A percentile compares a stretch with the other conserved stretches of the same genome.
Conservation (phyloP, 2,329 filamentous ascomycete genomes). For the Curvularia verruculosa region DNA sequence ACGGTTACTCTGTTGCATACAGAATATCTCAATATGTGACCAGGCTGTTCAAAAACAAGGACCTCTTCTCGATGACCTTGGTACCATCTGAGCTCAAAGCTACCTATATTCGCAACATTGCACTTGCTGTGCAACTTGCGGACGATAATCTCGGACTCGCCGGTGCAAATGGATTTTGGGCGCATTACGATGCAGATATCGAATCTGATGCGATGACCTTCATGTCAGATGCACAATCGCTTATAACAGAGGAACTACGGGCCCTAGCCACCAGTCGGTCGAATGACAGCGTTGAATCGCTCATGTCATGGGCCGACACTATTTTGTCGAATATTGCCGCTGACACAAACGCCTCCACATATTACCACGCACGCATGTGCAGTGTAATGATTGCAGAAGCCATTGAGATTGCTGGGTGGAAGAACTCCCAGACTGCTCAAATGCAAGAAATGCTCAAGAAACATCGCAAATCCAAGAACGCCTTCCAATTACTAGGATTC, state of each 20-base stretch:
- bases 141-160: conserved; percentile 66
- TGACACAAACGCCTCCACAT: conserved; percentile 39
- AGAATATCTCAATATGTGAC: conserved; percentile 76
- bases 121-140: conserved; percentile 62
- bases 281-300: conserved; percentile 21
- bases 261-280: conserved; percentile 22
- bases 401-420: conserved; percentile 52
- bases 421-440: conserved; percentile 40
- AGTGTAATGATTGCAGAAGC: conserved; percentile 47
- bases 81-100: conserved; percentile 28
- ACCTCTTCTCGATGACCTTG: conserved; percentile 45
- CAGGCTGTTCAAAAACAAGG: conserved; percentile 59
- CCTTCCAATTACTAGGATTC: conserved; percentile 55
- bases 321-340: conserved; percentile 31
- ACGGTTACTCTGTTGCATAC: conserved; percentile 73
- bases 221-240: conserved; percentile 57
- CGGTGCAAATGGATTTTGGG: conserved; percentile 61
- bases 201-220: conserved; percentile 61
- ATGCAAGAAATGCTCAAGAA: conserved; percentile 48
- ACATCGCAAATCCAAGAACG: conserved; percentile 45
- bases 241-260: conserved; percentile 54
- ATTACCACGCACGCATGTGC: conserved; percentile 52
- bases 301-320: conserved; percentile 35
- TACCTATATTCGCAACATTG: conserved; percentile 56
- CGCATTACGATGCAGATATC: conserved; percentile 54